Base-by-base conservation (phyloP, 1,284 basidiomycete genomes). In the Peniophora sp. region DNA sequence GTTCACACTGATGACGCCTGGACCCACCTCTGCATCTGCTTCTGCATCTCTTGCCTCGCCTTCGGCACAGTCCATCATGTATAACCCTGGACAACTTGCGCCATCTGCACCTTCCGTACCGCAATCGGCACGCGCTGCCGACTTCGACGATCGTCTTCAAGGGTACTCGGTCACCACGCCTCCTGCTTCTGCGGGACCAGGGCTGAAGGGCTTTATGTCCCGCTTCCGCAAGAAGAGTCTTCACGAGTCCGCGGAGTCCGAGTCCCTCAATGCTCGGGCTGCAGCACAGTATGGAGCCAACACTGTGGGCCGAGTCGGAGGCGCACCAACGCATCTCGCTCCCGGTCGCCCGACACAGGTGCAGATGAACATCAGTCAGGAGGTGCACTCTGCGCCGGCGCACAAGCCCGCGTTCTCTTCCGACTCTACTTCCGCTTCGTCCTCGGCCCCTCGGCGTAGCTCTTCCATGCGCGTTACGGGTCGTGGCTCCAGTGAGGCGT, bases 191-290 rank as follows among this genome's bases (percentile, higher is more conserved):
- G 78, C 85, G 22, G 74, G 80, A 12, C 87, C 86, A 34, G 83
- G 85, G 41, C 60, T 89, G 22, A 86, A 81, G 63, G 81, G 85
- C 10, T 84, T 91, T 64, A 88, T 91, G 78, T 79, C 86, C 24
- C 78, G 85, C 36, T 85, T 91, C 62, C 78, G 85, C 47, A 89
- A 81, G 61, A 78, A 74, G 54, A 75, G 82, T 49, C 61, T 69
- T 18, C 60, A 68, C n/a, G 66, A 69, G 18, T 58, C 61, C 8
- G 60, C 66, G 14, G 58, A 56, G 18, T 32, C 27, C 27, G 27
- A 32, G 27, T 32, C 27, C 12, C 27, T 32, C 6, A 32, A 32
- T 32, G 27, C 27, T 6, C 27, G 27, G 6, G 27, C 27, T 32
- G 27, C 27, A 32, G 27, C 12, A 32, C 27, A 32, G 27, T 32